Base-by-base conservation (phyloP, 345 rosid species). In the Salix koriyanagi region DNA sequence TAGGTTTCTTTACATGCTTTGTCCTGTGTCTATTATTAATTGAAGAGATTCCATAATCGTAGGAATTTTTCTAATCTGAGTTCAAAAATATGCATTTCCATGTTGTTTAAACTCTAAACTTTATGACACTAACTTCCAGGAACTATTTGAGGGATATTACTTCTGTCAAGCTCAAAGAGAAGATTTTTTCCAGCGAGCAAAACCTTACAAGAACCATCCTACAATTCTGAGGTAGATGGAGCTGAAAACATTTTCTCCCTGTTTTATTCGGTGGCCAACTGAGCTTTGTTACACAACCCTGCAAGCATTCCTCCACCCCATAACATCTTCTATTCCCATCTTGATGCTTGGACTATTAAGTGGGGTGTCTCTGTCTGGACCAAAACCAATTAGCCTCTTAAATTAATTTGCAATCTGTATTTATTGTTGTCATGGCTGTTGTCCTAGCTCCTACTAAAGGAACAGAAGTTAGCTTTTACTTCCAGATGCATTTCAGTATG, bases 91-190 rank as follows among this genome's bases (percentile, higher is more conserved):
- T 61, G 44, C 75, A 52, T 82, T 62, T 18, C 64, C 23, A 19
- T 11, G 41, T 26, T 50, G 46, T 58, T 62, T 56, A 68, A 60
- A 21, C 41, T 77, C 18, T 52, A 25, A 30, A 70, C 28, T 36
- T 67, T 74, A 52, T 77, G 44, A 65, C 25, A 60, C 39, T 72
- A 42, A n/a, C 73, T 12, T 73, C 39, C 84, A 95, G 97, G 99
- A 96, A 82, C 91, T 96, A 37, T 96, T 96, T 81, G 99, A 96
- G 78, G 96, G 98, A 56, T 88, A 89, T 88, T 96, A 96, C 89
- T 96, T 96, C 79, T 96, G 97, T 83, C 98, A 96, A 89, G 98
- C 98, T 21, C 99, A 96, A 80, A 89, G 93, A 83, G 96, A 96
- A 78, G 97, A 91, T 76, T 91, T 71, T 80, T 87, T 95, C 80